Conservation (phyloP, 1,284 basidiomycete genomes). For the Anthracocystis panici-leucophaei region DNA sequence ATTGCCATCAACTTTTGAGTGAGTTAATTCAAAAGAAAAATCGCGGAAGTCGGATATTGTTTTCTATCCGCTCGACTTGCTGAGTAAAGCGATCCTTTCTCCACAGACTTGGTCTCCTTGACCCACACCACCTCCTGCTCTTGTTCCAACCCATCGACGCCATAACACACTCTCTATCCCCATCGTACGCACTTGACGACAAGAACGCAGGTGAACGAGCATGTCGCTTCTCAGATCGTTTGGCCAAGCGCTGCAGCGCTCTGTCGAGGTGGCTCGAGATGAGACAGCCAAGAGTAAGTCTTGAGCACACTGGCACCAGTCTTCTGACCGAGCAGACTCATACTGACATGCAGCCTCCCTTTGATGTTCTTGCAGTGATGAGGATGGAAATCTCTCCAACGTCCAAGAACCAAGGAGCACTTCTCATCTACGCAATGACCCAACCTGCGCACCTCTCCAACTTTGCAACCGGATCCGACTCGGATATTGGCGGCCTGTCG, state of each 20-base stretch:
- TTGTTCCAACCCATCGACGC: no score
- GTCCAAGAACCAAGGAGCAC: slow-evolving; percentile 42
- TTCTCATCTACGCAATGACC: slow-evolving; percentile 56
- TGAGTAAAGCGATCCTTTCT: slow-evolving; percentile 28
- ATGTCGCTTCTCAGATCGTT: slow-evolving; percentile 58
- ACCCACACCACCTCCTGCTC: not conserved
- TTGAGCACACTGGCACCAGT: not conserved
- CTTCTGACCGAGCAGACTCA: not conserved
- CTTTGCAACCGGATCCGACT: slow-evolving; percentile 82
- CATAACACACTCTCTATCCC: not conserved
- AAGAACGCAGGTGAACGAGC: not conserved
- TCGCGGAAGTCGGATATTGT: slow-evolving; percentile 10
- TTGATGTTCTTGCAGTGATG: slow-evolving; percentile 39
- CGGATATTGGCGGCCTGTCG: slow-evolving; percentile 86
- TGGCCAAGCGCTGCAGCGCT: slow-evolving; percentile 59
- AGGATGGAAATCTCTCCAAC: slow-evolving; percentile 64
- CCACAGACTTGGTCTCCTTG: slow-evolving; percentile 14
- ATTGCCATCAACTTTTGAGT: no score
- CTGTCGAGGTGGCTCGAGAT: slow-evolving; percentile 54
- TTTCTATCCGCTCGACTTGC: slow-evolving; percentile 2
- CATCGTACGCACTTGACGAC: not conserved
- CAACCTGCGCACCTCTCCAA: slow-evolving; percentile 46
- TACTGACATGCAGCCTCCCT: slow-evolving; percentile 7
- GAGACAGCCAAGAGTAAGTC: slow-evolving; percentile 58
- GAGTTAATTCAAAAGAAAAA: not conserved